Percentiles rank a stretch among this genome's conserved stretches.
phyloP scores from a whole-genome alignment of 2,329 filamentous ascomycete species.

The Verticillium tricorpus region DNA sequence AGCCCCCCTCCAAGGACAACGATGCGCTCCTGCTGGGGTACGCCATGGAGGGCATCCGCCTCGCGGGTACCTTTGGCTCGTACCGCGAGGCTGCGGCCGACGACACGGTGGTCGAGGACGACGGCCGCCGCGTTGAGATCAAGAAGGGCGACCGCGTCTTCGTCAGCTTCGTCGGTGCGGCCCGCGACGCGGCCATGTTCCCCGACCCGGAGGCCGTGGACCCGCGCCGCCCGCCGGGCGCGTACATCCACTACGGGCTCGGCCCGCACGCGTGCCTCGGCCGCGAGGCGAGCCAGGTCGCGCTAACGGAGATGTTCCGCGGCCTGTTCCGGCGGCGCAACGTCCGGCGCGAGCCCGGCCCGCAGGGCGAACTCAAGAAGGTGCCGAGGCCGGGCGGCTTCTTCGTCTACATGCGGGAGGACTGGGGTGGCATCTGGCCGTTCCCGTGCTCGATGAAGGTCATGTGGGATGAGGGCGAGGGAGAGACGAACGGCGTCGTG shows the following conservation, averaged over 20 bases:
- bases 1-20: slow-evolving; percentile 49
- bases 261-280: slow-evolving; percentile 62
- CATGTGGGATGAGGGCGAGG: slow-evolving; percentile 37
- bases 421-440: slow-evolving; percentile 48
- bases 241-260: slow-evolving; percentile 60
- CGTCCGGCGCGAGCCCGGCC: slow-evolving; percentile 55
- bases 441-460: slow-evolving; percentile 52
- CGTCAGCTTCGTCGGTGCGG: slow-evolving; percentile 56
- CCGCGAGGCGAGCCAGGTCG: slow-evolving; percentile 53
- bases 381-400: slow-evolving; percentile 50
- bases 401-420: slow-evolving; percentile 60
- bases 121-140: slow-evolving; percentile 46
- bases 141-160: slow-evolving; percentile 57
- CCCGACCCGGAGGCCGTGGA: slow-evolving; percentile 57
- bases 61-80: slow-evolving; percentile 58
- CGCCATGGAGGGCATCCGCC: slow-evolving; percentile 65
- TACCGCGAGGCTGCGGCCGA: slow-evolving; percentile 50
- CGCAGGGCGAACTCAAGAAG: slow-evolving; percentile 65
- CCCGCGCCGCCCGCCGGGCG: slow-evolving; percentile 57
- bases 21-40: slow-evolving; percentile 65
- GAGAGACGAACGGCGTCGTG: neutral
- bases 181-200: slow-evolving; percentile 54
- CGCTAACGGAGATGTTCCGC: slow-evolving; percentile 64
- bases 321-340: slow-evolving; percentile 57
- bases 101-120: slow-evolving; percentile 45